These are phyloP conservation scores for Diaporthe sp. DNA, from an alignment of 2,329 filamentous ascomycete species.

Conservation along the genomic window DNA sequence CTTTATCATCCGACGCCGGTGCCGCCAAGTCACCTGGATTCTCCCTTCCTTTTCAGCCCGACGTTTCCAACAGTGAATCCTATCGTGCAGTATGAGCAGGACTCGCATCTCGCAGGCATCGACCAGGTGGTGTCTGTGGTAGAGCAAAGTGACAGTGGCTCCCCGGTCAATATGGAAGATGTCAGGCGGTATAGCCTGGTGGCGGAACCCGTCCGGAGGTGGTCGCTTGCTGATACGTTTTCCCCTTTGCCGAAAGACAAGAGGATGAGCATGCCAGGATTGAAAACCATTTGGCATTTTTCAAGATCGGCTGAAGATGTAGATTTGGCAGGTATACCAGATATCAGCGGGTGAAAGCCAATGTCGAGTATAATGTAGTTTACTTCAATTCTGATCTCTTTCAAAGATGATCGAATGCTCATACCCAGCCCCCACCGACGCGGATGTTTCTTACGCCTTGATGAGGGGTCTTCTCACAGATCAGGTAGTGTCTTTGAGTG, in stretches of 20 bases:
- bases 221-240: constrained; percentile 38
- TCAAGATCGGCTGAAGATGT: constrained; percentile 31
- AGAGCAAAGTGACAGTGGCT: not conserved
- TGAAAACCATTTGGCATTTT: constrained; percentile 48
- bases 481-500: not conserved
- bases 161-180: not conserved
- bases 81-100: not conserved
- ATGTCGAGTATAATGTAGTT: not conserved
- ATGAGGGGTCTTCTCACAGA: not conserved
- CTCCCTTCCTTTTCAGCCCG: constrained; percentile 32
- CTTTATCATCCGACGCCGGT: constrained; percentile 33
- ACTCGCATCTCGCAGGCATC: constrained; percentile 1
- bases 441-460: not conserved
- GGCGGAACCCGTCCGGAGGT: constrained; percentile 28
- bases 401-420: not conserved
- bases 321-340: constrained; percentile 32
- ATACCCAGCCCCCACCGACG: not conserved
- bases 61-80: not conserved
- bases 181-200: constrained; percentile 12
- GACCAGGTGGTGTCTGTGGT: constrained; percentile 19
- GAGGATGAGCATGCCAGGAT: constrained; percentile 51
- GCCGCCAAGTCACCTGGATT: constrained; percentile 17
- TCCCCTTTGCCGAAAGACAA: constrained; percentile 42
- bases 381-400: not conserved
- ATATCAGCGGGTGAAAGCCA: not conserved